These are phyloP conservation scores for Xerocomus spinulosus DNA, from an alignment of 768 basidiomycete species.

Conservation along the genomic window DNA sequence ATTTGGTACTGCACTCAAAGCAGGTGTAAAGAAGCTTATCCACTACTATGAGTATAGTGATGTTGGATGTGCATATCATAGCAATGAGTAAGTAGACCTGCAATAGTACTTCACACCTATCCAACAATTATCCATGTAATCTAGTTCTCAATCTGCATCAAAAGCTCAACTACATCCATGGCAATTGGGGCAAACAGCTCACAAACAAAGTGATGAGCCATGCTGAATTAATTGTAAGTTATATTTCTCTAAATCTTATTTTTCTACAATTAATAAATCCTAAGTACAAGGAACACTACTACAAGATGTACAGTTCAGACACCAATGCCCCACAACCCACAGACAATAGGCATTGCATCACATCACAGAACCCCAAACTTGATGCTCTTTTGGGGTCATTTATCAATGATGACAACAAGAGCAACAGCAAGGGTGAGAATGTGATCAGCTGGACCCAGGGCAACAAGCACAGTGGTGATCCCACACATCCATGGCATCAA, in stretches of 20 bases:
- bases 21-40: neutral
- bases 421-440: neutral
- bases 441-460: neutral
- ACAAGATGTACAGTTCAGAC: neutral
- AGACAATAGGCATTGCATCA: neutral
- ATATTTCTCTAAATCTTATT: neutral
- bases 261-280: neutral
- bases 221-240: neutral
- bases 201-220: neutral
- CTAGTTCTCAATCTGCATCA: conserved; percentile 5
- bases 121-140: neutral
- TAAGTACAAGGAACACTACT: conserved; percentile 6
- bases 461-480: neutral
- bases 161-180: conserved; percentile 4
- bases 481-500: neutral
- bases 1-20: conserved; percentile 1
- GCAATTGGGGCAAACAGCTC: conserved; percentile 1
- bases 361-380: conserved; percentile 4
- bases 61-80: neutral
- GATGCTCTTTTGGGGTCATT: neutral
- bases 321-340: neutral
- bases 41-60: neutral
- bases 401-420: neutral
- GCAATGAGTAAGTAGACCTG: conserved; percentile 9
- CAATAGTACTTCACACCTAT: neutral